Evolutionary conservation across 805 yeast genomes (phyloP).

Genomic region (Kodamaea restingae): DNA sequence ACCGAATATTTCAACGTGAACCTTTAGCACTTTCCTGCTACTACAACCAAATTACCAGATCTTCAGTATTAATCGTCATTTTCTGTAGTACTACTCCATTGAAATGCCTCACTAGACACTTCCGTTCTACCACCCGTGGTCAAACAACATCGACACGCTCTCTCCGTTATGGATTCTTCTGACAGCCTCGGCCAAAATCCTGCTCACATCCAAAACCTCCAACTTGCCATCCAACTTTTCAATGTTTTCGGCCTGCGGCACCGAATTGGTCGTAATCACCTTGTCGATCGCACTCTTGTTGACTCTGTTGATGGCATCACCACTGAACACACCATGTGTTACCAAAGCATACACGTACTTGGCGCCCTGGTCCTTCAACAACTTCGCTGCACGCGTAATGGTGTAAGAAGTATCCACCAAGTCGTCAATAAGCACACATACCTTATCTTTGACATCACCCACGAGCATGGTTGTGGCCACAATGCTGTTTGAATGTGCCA

Average conservation of each 20-base stretch:
- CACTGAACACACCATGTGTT: conserved; percentile 91
- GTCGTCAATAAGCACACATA: conserved; percentile 90
- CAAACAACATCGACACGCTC: conserved; percentile 88
- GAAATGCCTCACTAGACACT: neutral
- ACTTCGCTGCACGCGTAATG: conserved; percentile 84
- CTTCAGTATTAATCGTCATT: too few relatives aligned
- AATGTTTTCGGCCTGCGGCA: conserved; percentile 70
- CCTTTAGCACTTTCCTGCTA: too few relatives aligned
- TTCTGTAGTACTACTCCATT: too few relatives aligned
- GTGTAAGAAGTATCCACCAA: conserved; percentile 92
- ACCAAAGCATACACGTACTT: conserved; percentile 77
- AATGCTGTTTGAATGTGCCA: conserved; percentile 17
- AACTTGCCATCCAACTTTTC: conserved; percentile 53
- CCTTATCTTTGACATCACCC: conserved; percentile 85
- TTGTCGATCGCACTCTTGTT: conserved; percentile 70
- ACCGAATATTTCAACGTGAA: too few relatives aligned
- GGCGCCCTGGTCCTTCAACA: conserved; percentile 92
- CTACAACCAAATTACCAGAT: too few relatives aligned
- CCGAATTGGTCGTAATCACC: conserved; percentile 83
- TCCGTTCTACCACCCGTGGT: conserved; percentile 56
- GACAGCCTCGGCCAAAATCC: conserved; percentile 89
- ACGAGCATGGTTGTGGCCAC: conserved; percentile 91
- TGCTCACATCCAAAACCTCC: conserved; percentile 82
- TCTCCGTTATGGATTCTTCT: conserved; percentile 97
- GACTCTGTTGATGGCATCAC: conserved; percentile 79